Conservation (phyloP, 257 asterid genomes). For the Ilex asprella region DNA sequence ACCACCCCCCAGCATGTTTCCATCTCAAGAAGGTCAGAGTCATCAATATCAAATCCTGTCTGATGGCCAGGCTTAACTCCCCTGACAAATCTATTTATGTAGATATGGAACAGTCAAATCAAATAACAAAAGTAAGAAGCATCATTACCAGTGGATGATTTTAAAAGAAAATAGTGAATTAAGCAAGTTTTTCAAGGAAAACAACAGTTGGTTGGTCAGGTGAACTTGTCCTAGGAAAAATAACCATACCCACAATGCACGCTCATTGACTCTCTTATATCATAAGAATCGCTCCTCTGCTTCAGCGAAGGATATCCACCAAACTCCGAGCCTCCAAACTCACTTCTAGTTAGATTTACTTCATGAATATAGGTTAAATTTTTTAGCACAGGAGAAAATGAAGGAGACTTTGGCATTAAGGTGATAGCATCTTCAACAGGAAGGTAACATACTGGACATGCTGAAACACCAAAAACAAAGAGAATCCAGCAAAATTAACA, state of each 20-base stretch:
- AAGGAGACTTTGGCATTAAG: constrained; percentile 65
- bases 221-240: background rate
- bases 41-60: constrained; percentile 82
- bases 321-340: constrained; percentile 92
- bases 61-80: constrained; percentile 73
- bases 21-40: constrained; percentile 76
- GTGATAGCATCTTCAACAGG: constrained; percentile 75
- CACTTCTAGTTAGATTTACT: constrained; percentile 55
- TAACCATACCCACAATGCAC: constrained; percentile 86
- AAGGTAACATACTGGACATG: constrained; percentile 93
- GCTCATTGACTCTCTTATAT: constrained; percentile 71
- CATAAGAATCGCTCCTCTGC: constrained; percentile 71
- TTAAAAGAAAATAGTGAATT: background rate
- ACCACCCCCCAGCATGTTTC: constrained; percentile 76
- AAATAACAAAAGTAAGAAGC: background rate
- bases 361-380: constrained; percentile 60
- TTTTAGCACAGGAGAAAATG: constrained; percentile 69
- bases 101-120: background rate
- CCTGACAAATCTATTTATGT: constrained; percentile 55
- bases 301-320: constrained; percentile 82
- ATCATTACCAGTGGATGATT: background rate
- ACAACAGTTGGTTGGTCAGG: background rate
- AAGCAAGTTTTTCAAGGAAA: background rate
- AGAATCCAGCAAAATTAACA: constrained; percentile 11
- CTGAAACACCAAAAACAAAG: constrained; percentile 37